Conservation (phyloP, 345 rosid genomes). For the Populus davidiana region DNA sequence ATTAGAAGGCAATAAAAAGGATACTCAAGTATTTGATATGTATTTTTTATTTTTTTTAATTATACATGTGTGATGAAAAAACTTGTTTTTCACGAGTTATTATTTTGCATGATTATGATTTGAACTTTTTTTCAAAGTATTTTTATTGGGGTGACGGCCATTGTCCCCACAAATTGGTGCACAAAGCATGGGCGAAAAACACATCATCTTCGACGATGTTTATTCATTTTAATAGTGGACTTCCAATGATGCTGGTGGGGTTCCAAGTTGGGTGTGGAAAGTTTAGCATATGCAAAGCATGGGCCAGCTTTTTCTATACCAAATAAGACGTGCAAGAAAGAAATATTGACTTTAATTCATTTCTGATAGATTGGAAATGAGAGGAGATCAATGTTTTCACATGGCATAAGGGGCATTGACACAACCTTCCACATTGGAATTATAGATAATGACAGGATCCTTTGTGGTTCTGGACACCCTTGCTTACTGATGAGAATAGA, state of each 20-base stretch:
- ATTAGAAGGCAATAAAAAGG: too few relatives aligned
- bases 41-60: too few relatives aligned
- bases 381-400: neutral
- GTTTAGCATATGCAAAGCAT: neutral
- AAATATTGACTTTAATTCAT: neutral
- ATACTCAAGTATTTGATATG: too few relatives aligned
- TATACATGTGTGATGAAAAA: too few relatives aligned
- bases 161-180: slow-evolving; percentile 16
- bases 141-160: neutral
- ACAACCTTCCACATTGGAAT: neutral
- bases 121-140: too few relatives aligned
- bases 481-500: neutral
- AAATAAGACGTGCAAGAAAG: neutral
- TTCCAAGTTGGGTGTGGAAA: neutral
- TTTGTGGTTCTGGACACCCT: neutral
- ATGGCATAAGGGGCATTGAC: neutral
- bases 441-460: neutral
- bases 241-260: neutral
- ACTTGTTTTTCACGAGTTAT: too few relatives aligned
- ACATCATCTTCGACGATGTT: slow-evolving; percentile 5
- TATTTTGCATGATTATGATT: too few relatives aligned
- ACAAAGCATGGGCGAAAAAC: neutral
- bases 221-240: neutral
- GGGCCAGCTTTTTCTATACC: neutral
- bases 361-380: neutral